phyloP scores from a whole-genome alignment of 2,329 filamentous ascomycete species.

The Colletotrichum sp. region DNA sequence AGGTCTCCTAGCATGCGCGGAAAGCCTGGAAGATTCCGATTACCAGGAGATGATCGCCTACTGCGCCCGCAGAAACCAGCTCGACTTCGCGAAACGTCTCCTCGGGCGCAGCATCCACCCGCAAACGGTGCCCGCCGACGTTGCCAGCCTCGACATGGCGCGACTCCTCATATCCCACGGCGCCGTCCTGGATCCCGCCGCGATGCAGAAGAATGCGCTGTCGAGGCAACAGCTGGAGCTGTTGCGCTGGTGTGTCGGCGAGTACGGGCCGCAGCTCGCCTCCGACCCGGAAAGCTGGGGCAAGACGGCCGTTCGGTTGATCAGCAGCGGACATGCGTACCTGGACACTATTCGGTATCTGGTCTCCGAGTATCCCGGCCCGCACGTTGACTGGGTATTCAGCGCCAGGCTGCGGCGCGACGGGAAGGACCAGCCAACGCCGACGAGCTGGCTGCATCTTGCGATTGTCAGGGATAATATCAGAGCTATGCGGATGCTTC shows the following conservation, averaged over 20 bases:
- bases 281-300: not conserved
- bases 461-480: not conserved
- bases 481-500: not conserved
- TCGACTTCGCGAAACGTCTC: not conserved
- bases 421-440: not conserved
- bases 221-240: not conserved
- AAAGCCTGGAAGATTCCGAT: not conserved
- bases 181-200: not conserved
- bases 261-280: not conserved
- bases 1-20: not conserved
- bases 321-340: not conserved
- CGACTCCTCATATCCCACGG: not conserved
- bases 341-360: not conserved
- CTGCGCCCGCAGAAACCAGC: not conserved
- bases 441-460: not conserved
- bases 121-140: not conserved
- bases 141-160: not conserved
- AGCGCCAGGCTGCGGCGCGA: not conserved
- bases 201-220: not conserved
- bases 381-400: not conserved
- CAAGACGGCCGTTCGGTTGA: not conserved
- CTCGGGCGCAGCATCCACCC: not conserved
- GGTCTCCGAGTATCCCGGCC: not conserved
- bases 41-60: not conserved
- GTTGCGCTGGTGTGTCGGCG: not conserved